Conservation (phyloP, 208 protist species). For the Endotrypanum monterogeii region DNA sequence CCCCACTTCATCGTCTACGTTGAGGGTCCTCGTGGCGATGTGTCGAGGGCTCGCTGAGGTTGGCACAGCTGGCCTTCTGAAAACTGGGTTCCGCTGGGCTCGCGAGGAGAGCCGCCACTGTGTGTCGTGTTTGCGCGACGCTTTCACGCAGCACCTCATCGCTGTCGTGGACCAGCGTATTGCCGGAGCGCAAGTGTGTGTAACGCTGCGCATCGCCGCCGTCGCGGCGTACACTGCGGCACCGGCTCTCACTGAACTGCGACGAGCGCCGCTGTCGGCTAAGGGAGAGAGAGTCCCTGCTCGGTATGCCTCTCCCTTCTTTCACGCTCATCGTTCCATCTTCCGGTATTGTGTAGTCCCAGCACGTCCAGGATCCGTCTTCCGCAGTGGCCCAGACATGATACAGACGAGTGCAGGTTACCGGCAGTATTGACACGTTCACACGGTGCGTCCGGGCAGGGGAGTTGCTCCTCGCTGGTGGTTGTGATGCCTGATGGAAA, state of each 20-base stretch:
- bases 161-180: neutral
- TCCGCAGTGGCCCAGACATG: conserved; percentile 46
- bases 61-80: neutral
- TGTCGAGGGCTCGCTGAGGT: neutral
- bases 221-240: conserved; percentile 9
- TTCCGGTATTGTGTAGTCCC: conserved; percentile 38
- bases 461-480: conserved; percentile 21
- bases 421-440: conserved; percentile 39
- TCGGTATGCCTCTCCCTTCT: conserved; percentile 7
- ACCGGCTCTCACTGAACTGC: conserved; percentile 8
- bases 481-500: conserved; percentile 39
- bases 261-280: conserved; percentile 27
- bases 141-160: conserved; percentile 40
- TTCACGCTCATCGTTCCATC: conserved; percentile 7
- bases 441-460: conserved; percentile 13
- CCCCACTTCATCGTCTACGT: neutral
- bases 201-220: neutral
- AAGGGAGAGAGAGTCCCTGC: conserved; percentile 18
- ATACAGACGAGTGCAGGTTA: conserved; percentile 40
- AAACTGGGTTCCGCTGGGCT: conserved; percentile 20
- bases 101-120: conserved; percentile 31
- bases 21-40: conserved; percentile 5
- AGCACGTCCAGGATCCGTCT: conserved; percentile 57
- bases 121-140: conserved; percentile 42
- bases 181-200: neutral